Base-by-base conservation (phyloP, 1,284 basidiomycete species). In the Filobasidium uniguttulatum region DNA sequence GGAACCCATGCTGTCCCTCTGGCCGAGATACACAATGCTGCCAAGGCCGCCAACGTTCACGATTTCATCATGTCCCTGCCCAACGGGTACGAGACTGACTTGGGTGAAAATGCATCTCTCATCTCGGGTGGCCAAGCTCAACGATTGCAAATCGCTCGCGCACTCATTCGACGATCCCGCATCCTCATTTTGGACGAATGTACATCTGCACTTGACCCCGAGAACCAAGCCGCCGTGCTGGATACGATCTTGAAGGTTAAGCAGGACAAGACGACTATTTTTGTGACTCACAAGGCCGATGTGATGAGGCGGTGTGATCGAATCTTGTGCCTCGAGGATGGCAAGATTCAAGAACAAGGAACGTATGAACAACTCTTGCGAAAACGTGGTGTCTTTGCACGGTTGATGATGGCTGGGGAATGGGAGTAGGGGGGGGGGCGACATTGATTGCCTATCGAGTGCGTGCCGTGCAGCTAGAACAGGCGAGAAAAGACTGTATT, bases 41-140 rank as follows among this genome's bases (percentile, higher is more conserved):
- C 88, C 0, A 72, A 73, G 54, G 74, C 76, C 0, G 89, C 91
- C 1, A 78, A 84, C 60, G 82, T 84, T 3, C 82, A 93, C 70
- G 82, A 85, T n/a, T 91, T 93, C 67, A 78, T 97, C 63, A 73
- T 77, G 71, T 68, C 73, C 5, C 75, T 96, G 0, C 85, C 87
- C 0, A 72, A 82, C 22, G 85, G 83, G 0, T 96, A 96, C 71
- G 80, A 85, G 43, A 94, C 89, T 0, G 65, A 73, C 49, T 75
- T 97, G 1, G 91, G 93, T 41, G 88, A 93, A 69, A 88, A 89
- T 63, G 89, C 86, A 0, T 71, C 77, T 15, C 76, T 89, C 44
- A 79, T 97, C 52, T 93, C 88, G 0, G 93, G 93, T 28, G 93
- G 93, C 1, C 93, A 98, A 65, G 86, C 85, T 2, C 93, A 98